Conservation (phyloP, 2,329 filamentous ascomycete species). For the Nigrospora osmanthi region DNA sequence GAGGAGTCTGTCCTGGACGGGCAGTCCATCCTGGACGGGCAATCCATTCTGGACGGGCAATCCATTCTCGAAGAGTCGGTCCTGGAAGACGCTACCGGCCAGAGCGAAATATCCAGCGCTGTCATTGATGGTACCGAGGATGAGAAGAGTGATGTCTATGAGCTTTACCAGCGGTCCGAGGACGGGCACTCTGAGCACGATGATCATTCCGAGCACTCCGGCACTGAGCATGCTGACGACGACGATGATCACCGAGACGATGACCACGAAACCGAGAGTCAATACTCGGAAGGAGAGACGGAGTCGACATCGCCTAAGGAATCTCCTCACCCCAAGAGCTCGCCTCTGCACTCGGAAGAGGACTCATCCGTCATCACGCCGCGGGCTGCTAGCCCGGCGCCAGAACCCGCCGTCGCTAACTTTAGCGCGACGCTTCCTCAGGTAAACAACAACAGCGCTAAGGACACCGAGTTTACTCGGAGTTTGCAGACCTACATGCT, state of each 20-base stretch:
- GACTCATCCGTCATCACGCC: conserved; percentile 45
- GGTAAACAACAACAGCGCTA: conserved; percentile 21
- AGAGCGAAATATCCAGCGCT: conserved; percentile 40
- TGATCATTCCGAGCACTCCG: conserved; percentile 1
- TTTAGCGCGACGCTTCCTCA: conserved; percentile 29
- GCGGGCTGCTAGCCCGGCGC: conserved; percentile 32
- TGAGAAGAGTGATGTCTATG: conserved; percentile 54
- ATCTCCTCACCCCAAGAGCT: conserved; percentile 13
- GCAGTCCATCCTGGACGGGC: too few relatives aligned
- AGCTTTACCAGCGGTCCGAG: conserved; percentile 48
- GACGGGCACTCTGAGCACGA: conserved; percentile 19
- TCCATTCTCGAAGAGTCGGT: background rate
- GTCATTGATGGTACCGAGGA: conserved; percentile 61
- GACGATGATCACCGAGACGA: conserved; percentile 34
- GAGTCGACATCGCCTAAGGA: too few relatives aligned
- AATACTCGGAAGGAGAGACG: conserved; percentile 37
- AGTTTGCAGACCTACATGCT: conserved; percentile 40
- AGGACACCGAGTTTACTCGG: conserved; percentile 30
- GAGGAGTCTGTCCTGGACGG: conserved; percentile 53
- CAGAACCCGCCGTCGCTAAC: conserved; percentile 15
- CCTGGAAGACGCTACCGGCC: conserved; percentile 35
- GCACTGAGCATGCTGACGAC: background rate
- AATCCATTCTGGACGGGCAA: too few relatives aligned
- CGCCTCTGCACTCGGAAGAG: conserved; percentile 16
- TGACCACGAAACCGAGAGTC: conserved; percentile 46